Conservation (phyloP, 805 yeast genomes). For the Saturnispora saitoi region DNA sequence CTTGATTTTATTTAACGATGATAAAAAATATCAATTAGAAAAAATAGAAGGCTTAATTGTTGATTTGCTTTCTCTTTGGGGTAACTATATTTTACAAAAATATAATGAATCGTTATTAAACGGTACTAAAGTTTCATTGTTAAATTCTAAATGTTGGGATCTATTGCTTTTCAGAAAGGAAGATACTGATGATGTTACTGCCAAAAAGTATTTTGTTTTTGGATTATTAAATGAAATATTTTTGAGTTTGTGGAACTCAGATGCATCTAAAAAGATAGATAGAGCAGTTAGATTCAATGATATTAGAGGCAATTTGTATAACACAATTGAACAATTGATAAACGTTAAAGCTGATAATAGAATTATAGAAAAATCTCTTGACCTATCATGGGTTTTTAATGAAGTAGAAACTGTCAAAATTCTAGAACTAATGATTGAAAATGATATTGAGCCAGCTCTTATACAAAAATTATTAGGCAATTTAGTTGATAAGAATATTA, state of each 20-base stretch:
- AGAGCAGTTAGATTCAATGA: background rate
- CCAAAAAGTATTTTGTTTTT: conserved; percentile 15
- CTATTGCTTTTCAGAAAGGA: conserved; percentile 9
- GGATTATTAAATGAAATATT: conserved; percentile 25
- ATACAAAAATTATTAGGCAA: background rate
- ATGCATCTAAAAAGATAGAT: background rate
- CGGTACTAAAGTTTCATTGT: conserved; percentile 10
- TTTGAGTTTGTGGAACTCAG: conserved; percentile 10
- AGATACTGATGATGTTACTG: background rate
- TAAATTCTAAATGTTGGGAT: conserved; percentile 23
- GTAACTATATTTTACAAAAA: conserved; percentile 31
- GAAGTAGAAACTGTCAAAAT: conserved; percentile 6
- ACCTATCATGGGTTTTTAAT: conserved; percentile 19
- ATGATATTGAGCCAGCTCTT: background rate
- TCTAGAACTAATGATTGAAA: background rate
- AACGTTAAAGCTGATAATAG: background rate
- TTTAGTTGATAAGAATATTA: background rate
- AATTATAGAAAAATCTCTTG: conserved; percentile 8
- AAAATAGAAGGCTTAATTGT: conserved; percentile 26
- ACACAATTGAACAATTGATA: background rate
- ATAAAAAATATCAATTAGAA: conserved; percentile 12
- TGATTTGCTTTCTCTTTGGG: conserved; percentile 36
- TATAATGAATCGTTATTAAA: background rate
- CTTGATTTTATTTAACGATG: conserved; percentile 21
- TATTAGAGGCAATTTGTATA: background rate